Conservation (phyloP, 306 rosid species). For the Prunus mira region DNA sequence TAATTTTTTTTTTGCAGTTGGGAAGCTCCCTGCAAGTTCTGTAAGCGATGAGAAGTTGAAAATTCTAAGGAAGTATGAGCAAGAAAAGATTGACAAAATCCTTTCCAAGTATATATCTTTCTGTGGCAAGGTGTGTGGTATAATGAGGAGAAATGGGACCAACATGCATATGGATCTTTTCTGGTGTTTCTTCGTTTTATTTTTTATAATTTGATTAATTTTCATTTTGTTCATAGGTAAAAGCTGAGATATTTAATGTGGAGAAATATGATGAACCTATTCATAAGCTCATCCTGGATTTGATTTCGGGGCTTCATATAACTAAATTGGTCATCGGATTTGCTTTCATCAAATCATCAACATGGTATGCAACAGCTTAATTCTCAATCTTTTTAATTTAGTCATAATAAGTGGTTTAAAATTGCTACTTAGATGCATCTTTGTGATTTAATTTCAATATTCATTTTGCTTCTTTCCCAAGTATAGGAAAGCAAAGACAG, state of each 20-base stretch:
- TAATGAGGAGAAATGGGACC: too few relatives aligned
- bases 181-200: neutral
- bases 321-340: conserved; percentile 69
- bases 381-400: neutral
- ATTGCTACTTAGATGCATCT: neutral
- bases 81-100: conserved; percentile 43
- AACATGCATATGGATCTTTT: neutral
- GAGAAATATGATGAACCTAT: conserved; percentile 57
- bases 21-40: conserved; percentile 78
- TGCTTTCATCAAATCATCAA: conserved; percentile 64
- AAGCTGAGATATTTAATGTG: conserved; percentile 45
- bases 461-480: neutral
- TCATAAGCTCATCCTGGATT: conserved; percentile 51
- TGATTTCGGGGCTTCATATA: conserved; percentile 51
- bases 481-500: conserved; percentile 64
- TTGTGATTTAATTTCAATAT: neutral
- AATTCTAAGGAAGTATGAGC: conserved; percentile 49
- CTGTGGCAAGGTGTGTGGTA: conserved; percentile 58
- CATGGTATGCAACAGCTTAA: conserved; percentile 25
- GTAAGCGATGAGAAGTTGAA: conserved; percentile 63
- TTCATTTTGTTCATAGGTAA: conserved; percentile 39
- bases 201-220: neutral
- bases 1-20: conserved; percentile 43
- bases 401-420: neutral
- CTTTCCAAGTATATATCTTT: conserved; percentile 51